Evolutionary conservation across 306 rosid genomes (phyloP).

Genomic region (Benincasa hispida): DNA sequence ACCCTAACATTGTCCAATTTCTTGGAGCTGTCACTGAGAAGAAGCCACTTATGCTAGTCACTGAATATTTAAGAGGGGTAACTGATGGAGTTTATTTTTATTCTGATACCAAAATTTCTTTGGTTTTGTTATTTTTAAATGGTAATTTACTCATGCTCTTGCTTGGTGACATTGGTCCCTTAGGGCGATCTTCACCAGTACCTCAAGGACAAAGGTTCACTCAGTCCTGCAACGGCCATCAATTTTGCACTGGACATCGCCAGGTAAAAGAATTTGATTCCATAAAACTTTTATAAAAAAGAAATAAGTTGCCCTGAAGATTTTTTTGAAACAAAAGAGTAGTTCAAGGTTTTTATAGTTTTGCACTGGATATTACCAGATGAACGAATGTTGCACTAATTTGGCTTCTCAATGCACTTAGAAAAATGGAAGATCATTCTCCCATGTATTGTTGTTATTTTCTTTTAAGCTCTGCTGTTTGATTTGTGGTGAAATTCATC

Average conservation of each 20-base stretch:
- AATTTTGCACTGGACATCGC: constrained; percentile 83
- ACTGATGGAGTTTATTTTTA: neutral
- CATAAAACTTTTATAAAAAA: neutral
- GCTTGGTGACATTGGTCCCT: constrained; percentile 12
- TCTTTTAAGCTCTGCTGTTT: neutral
- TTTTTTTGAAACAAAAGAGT: neutral
- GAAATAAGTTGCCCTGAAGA: neutral
- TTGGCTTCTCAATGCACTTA: neutral
- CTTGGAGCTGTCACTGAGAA: constrained; percentile 99
- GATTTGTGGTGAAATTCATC: neutral
- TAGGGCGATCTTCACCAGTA: constrained; percentile 93
- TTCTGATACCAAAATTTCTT: neutral
- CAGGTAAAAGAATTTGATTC: constrained; percentile 25
- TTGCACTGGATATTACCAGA: neutral
- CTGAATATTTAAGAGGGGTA: constrained; percentile 97
- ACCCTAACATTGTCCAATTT: constrained; percentile 95
- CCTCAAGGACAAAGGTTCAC: constrained; percentile 78
- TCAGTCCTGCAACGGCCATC: constrained; percentile 56
- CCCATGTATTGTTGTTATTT: neutral
- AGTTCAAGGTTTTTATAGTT: neutral
- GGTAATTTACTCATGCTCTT: neutral
- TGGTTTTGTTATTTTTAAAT: neutral
- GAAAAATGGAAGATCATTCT: neutral
- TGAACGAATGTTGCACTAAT: neutral
- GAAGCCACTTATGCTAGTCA: constrained; percentile 89